Conservation (phyloP, 2,329 filamentous ascomycete species). For the Fusarium illudens region DNA sequence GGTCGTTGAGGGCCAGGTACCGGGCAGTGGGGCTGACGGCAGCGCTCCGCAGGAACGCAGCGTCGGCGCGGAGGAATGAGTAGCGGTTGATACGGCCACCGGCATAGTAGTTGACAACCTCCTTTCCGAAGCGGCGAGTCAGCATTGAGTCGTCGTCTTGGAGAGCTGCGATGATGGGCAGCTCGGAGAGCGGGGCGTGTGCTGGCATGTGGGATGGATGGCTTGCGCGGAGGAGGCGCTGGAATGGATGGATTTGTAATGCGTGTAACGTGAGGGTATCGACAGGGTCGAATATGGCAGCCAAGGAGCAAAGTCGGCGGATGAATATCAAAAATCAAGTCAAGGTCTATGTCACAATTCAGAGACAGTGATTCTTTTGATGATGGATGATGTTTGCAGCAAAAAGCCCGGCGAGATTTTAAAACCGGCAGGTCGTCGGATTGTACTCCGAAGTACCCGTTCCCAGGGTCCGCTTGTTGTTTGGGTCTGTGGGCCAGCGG, state of each 20-base stretch:
- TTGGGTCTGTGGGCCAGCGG: constrained; percentile 24
- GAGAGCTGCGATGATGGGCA: constrained; percentile 57
- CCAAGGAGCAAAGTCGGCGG: background rate
- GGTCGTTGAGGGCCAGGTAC: constrained; percentile 82
- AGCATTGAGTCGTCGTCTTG: constrained; percentile 70
- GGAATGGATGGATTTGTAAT: constrained; percentile 28
- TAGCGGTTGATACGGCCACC: constrained; percentile 81
- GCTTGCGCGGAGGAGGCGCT: constrained; percentile 7
- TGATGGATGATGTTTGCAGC: constrained; percentile 1
- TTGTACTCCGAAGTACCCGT: constrained; percentile 27
- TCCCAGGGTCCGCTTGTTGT: background rate
- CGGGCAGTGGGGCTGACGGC: constrained; percentile 70
- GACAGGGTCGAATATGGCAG: background rate
- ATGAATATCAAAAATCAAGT: background rate
- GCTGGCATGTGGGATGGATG: constrained; percentile 39
- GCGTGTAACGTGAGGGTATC: background rate
- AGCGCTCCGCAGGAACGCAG: constrained; percentile 73
- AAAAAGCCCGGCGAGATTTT: constrained; percentile 19
- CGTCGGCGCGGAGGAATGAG: constrained; percentile 77
- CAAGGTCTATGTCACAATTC: background rate
- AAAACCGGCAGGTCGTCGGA: constrained; percentile 10
- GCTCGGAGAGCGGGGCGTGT: constrained; percentile 43
- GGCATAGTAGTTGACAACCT: constrained; percentile 85
- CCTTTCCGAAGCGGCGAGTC: constrained; percentile 78
- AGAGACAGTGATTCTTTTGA: background rate